Conservation (phyloP, 2,329 filamentous ascomycete genomes). For the Exophiala viscosa region DNA sequence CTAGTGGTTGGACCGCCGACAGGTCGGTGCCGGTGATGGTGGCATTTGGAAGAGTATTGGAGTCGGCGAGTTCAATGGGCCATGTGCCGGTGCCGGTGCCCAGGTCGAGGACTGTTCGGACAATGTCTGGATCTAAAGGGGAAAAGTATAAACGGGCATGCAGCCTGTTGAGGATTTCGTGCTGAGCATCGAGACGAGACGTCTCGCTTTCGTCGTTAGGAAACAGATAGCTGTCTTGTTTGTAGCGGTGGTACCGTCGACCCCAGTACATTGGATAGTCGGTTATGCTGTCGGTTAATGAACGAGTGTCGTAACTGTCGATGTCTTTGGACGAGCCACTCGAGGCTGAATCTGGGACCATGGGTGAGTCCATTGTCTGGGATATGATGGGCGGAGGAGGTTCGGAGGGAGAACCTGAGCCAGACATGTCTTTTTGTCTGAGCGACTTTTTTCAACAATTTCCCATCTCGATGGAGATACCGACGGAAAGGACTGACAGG, state of each 20-base stretch:
- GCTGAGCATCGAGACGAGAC: slow-evolving; percentile 54
- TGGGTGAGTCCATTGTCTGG: slow-evolving; percentile 20
- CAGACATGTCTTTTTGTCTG: neutral
- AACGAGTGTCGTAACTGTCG: slow-evolving; percentile 36
- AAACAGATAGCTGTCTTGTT: slow-evolving; percentile 44
- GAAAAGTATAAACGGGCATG: slow-evolving; percentile 45
- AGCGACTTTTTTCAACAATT: too few species aligned
- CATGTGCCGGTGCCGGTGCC: slow-evolving; percentile 63
- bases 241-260: slow-evolving; percentile 43
- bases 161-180: slow-evolving; percentile 52
- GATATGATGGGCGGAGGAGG: neutral
- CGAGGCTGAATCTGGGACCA: slow-evolving; percentile 20
- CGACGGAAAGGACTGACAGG: too few species aligned
- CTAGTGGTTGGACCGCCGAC: slow-evolving; percentile 62
- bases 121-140: slow-evolving; percentile 40
- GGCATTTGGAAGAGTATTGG: slow-evolving; percentile 53
- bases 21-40: slow-evolving; percentile 63
- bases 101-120: slow-evolving; percentile 53
- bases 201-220: slow-evolving; percentile 56
- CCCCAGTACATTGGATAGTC: slow-evolving; percentile 43
- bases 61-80: slow-evolving; percentile 62
- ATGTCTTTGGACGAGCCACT: slow-evolving; percentile 15
- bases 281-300: slow-evolving; percentile 41
- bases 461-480: too few species aligned
- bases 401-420: neutral